Conservation (phyloP, 768 basidiomycete species). For the Nevesoporus exiguus region DNA sequence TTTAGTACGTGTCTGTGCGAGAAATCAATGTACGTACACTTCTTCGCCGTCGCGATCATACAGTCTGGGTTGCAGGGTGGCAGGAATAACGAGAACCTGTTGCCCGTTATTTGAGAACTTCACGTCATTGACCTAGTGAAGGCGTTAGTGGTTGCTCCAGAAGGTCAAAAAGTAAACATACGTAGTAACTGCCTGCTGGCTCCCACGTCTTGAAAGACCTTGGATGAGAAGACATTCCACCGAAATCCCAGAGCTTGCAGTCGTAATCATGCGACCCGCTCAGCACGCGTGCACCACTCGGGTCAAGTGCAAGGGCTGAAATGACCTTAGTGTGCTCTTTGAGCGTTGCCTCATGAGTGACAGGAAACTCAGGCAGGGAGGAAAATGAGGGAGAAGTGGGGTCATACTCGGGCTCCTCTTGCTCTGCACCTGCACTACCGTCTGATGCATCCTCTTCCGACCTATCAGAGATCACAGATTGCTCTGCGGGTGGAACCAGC, state of each 20-base stretch:
- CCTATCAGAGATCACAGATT: slow-evolving; percentile 8
- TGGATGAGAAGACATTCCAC: slow-evolving; percentile 88
- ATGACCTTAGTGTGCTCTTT: slow-evolving; percentile 97
- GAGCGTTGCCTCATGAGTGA: slow-evolving; percentile 85
- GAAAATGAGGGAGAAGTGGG: slow-evolving; percentile 41
- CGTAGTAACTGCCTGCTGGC: slow-evolving; percentile 89
- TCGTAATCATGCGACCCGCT: slow-evolving; percentile 98
- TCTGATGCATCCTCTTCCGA: slow-evolving; percentile 24
- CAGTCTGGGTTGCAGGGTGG: slow-evolving; percentile 82
- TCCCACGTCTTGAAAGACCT: slow-evolving; percentile 98
- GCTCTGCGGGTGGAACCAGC: background rate
- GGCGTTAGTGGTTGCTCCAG: background rate
- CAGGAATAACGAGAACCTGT: slow-evolving; percentile 82
- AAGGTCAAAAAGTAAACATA: slow-evolving; percentile 31
- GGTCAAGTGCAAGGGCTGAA: slow-evolving; percentile 88
- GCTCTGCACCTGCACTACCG: slow-evolving; percentile 17
- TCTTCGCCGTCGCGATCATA: slow-evolving; percentile 94
- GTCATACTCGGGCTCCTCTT: slow-evolving; percentile 50
- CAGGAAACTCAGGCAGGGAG: slow-evolving; percentile 61
- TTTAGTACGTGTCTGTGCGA: slow-evolving; percentile 40
- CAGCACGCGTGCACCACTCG: slow-evolving; percentile 86
- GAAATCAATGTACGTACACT: slow-evolving; percentile 53
- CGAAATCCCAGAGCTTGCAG: slow-evolving; percentile 98
- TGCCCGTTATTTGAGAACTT: slow-evolving; percentile 88
- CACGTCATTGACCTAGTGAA: slow-evolving; percentile 76